A percentile compares a stretch with the other conserved stretches of the same genome.
phyloP scores from a whole-genome alignment of 1,139 yeast genomes.

The Yueomyces sp. region DNA sequence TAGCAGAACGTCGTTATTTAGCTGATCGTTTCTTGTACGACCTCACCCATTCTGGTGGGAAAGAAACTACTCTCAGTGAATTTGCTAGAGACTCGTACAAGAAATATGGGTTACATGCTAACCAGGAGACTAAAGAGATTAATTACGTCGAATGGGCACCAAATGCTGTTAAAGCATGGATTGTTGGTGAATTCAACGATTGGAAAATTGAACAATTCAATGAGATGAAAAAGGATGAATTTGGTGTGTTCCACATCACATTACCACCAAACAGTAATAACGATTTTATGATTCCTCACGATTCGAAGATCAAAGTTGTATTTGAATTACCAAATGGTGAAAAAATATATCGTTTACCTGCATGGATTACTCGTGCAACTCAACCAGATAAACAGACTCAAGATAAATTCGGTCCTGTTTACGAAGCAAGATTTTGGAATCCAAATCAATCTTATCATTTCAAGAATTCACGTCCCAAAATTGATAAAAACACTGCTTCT shows the following conservation, averaged over 20 bases:
- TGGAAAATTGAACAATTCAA: constrained; percentile 59
- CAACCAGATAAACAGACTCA: constrained; percentile 43
- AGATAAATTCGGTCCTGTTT: constrained; percentile 37
- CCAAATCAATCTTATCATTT: constrained; percentile 51
- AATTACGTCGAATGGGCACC: constrained; percentile 81
- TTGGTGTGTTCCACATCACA: constrained; percentile 55
- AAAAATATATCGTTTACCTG: constrained; percentile 68
- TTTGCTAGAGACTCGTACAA: constrained; percentile 45
- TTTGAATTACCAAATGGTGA: constrained; percentile 58
- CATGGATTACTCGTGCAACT: constrained; percentile 80
- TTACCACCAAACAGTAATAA: constrained; percentile 43
- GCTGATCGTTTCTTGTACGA: constrained; percentile 46
- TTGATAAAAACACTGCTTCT: constrained; percentile 33
- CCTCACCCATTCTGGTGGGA: constrained; percentile 20
- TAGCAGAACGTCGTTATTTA: constrained; percentile 39
- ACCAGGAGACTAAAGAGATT: constrained; percentile 38
- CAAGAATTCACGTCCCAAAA: constrained; percentile 48
- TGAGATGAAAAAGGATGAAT: constrained; percentile 40
- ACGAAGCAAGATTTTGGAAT: constrained; percentile 91
- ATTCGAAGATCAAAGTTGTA: constrained; percentile 64
- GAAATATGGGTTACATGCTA: constrained; percentile 64
- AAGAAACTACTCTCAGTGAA: constrained; percentile 27
- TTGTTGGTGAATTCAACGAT: constrained; percentile 82
- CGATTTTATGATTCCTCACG: constrained; percentile 62
- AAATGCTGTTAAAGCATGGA: constrained; percentile 56